Base-by-base conservation (phyloP, 192 early-diverging fungal genomes). In the Chytriomyces confervae region DNA sequence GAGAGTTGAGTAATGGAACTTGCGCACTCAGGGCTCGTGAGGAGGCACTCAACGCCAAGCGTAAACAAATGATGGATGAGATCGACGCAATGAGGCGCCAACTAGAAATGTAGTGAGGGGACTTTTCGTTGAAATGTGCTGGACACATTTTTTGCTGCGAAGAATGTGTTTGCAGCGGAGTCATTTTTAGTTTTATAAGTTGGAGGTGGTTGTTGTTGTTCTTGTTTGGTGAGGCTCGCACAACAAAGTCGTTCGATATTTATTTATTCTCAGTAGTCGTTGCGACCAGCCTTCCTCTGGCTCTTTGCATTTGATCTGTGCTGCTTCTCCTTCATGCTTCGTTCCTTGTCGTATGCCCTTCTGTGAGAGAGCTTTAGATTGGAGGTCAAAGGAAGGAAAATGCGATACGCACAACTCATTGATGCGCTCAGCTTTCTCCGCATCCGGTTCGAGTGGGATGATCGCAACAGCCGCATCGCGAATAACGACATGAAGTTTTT, bases 41-140 rank as follows among this genome's bases (percentile, higher is more conserved):
- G 66, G 88, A 89, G 66, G 71, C 57, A 16, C 76, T 89, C 16
- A 87, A 83, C 62, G 24, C 57, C 24, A 89, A 82, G 76, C 75
- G 88, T 11, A 83, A 86, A 71, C 70, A 80, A 69, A 89, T 89
- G 88, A 79, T 86, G 77, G 88, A 89, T n/a, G 88, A 89, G 69
- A 79, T 89, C 44, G 88, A 89, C 63, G 76, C 69, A 60, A 79
- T 89, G 50, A 53, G 83, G 5, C 60, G 84, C 46, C 50, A 76
- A 24, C 29, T 87, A 18, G 85, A 87, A 53, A 7, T 9, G n/a
- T 62, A 23, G 45, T 57, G 53, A 36, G 36, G 36, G 36, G 36
- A 36, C 36, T 36, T 36, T 36, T 36, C 36, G 36, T 36, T 36
- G 36, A 36, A 36, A 36, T 36, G 36, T 36, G 36, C 36, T 36